Evolutionary conservation across 1,284 basidiomycete genomes (phyloP), one percentile per base, ranked within the genome.

Genomic region (Ustilago vetiveriae): DNA sequence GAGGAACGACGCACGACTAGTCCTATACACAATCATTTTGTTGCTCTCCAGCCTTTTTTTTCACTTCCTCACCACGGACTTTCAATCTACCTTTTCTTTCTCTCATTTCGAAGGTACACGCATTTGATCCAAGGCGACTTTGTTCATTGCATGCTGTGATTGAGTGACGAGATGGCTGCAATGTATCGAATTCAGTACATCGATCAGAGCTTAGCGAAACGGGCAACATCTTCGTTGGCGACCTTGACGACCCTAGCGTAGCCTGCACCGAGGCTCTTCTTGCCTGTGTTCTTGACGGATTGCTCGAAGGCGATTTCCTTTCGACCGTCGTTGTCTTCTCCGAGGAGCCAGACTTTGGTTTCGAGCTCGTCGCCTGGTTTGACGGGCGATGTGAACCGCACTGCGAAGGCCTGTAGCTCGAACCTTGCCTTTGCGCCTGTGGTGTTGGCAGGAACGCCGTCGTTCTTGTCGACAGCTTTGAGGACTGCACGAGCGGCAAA

Each of bases 301-400:
- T 78, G 75, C 22, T 78, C 75, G 30, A 78, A 78, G 3, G 75
- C 75, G 22, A 76, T 56, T 40, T 74, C 66, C 23, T 55, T 49
- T 36, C 57, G 57, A 4, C 65, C 68, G 16, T 66, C 49, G 35
- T 60, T 57, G 19, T 37, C 36, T 16, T 74, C 60, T 14, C 66
- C 75, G 10, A 67, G 38, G 24, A 71, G 43, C 77, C 77, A 79
- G 21, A 79, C 74, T 35, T 54, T 53, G 27, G 77, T 79, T 29
- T 69, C 65, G 11, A 79, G 47, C 43, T 57, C 62, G 38, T 79
- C 74, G 16, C 77, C 77, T 2, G 74, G 74, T 16, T 35, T 45
- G 51, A 79, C 77, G 9, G 76, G 74, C n/a, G 56, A 58, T 21
- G 77, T 77, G 68, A 79, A 79, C n/a, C 77, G 51, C 1, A 66